These are phyloP conservation scores for Lactarius sp. DNA, from an alignment of 768 basidiomycete genomes.

Conservation along the genomic window DNA sequence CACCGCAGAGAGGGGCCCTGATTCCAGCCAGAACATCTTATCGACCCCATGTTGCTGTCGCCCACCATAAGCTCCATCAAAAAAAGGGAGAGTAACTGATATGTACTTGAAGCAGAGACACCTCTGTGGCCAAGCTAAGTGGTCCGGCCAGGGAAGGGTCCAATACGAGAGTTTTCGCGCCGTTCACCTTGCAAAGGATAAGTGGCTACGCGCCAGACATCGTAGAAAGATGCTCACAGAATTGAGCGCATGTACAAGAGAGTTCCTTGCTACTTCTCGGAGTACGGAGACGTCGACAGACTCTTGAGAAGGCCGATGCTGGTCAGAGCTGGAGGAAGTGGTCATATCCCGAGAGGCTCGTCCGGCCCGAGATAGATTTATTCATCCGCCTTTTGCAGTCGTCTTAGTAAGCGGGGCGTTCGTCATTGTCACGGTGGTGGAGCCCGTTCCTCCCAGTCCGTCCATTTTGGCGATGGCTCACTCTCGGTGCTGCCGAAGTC, in stretches of 20 bases:
- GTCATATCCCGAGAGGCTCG: slow-evolving; percentile 17
- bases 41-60: slow-evolving; percentile 94
- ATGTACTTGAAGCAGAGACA: slow-evolving; percentile 81
- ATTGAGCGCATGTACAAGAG: slow-evolving; percentile 81
- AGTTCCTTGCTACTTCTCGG: slow-evolving; percentile 74
- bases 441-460: too few relatives aligned
- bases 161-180: slow-evolving; percentile 94
- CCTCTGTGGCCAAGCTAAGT: slow-evolving; percentile 91
- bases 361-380: too few relatives aligned
- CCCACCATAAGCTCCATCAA: not conserved
- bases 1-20: slow-evolving; percentile 74
- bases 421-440: too few relatives aligned
- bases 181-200: slow-evolving; percentile 58
- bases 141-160: slow-evolving; percentile 86
- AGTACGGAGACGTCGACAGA: slow-evolving; percentile 57
- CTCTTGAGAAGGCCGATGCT: slow-evolving; percentile 36
- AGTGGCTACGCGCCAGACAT: not conserved
- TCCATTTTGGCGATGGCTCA: too few relatives aligned
- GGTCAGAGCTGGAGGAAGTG: slow-evolving; percentile 30
- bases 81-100: not conserved
- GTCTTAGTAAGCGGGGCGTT: too few relatives aligned
- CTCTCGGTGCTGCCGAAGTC: too few relatives aligned
- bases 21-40: slow-evolving; percentile 99
- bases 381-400: too few relatives aligned
- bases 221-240: slow-evolving; percentile 42